Percentiles rank a stretch among this genome's conserved stretches.
phyloP scores from a whole-genome alignment of 192 early-diverging fungal genomes.

The Coemansia sp. region DNA sequence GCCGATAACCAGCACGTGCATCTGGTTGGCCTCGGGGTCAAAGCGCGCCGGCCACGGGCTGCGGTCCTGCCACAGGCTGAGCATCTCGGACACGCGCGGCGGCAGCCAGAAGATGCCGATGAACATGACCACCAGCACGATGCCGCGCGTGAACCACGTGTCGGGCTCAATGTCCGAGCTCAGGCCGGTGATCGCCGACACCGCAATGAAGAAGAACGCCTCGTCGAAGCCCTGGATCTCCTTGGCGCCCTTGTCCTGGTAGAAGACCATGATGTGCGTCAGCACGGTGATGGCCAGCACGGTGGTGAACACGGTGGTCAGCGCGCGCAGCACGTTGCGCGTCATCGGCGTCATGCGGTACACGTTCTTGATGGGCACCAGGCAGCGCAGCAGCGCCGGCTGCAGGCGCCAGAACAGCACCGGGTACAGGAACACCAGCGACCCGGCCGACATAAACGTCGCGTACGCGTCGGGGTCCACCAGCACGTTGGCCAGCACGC shows the following conservation, averaged over 20 bases:
- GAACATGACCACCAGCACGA: conserved; percentile 67
- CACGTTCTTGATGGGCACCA: conserved; percentile 63
- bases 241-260: conserved; percentile 52
- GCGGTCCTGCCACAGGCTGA: conserved; percentile 56
- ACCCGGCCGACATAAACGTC: conserved; percentile 61
- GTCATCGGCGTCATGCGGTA: conserved; percentile 56
- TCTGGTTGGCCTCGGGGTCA: conserved; percentile 46
- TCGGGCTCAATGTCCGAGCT: conserved; percentile 64
- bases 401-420: conserved; percentile 66
- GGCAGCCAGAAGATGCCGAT: conserved; percentile 69
- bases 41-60: conserved; percentile 59
- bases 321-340: conserved; percentile 59
- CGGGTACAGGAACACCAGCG: conserved; percentile 56
- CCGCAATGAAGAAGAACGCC: conserved; percentile 58
- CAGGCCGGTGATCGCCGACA: conserved; percentile 60
- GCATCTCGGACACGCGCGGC: conserved; percentile 59
- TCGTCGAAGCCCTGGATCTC: conserved; percentile 55
- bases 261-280: conserved; percentile 62
- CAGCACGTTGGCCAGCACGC: conserved; percentile 36
- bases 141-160: conserved; percentile 51
- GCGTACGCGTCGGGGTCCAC: conserved; percentile 34
- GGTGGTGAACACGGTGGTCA: conserved; percentile 62
- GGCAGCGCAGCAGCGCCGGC: conserved; percentile 54
- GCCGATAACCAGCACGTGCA: conserved; percentile 66
- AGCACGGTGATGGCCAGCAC: conserved; percentile 68